These are phyloP conservation scores for Ceratocystis ficicola DNA, from an alignment of 2,329 filamentous ascomycete species.

Conservation along the genomic window DNA sequence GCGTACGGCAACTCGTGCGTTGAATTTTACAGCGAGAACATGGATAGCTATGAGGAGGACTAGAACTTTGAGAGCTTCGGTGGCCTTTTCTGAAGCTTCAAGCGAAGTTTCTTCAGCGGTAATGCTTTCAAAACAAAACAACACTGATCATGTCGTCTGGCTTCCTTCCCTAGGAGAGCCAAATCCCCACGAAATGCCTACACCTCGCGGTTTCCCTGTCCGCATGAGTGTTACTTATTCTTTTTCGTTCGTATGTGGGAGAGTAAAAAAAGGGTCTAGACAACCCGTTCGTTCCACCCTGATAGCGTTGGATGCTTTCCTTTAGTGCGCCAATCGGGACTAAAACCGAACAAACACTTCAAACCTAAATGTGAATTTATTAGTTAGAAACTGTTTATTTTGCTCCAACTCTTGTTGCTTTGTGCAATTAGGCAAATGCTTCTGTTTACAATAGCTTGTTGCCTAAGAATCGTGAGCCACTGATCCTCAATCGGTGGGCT, in stretches of 20 bases:
- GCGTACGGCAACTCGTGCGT: not conserved
- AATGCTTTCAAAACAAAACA: no score
- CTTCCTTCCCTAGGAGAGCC: not conserved
- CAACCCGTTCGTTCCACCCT: slow-evolving; percentile 57
- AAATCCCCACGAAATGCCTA: slow-evolving; percentile 19
- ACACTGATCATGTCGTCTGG: not conserved
- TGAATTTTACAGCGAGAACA: not conserved
- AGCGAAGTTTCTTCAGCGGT: not conserved
- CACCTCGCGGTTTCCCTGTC: slow-evolving; percentile 21
- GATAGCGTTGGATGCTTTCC: slow-evolving; percentile 38
- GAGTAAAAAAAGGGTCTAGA: slow-evolving; percentile 50
- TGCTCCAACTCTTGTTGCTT: slow-evolving; percentile 13
- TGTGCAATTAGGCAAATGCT: not conserved
- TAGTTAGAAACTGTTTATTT: not conserved
- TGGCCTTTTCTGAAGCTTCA: not conserved
- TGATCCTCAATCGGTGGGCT: no score
- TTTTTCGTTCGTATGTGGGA: slow-evolving; percentile 50
- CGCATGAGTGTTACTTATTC: slow-evolving; percentile 37
- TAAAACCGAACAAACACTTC: slow-evolving; percentile 50
- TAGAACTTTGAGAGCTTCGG: not conserved
- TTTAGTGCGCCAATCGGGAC: slow-evolving; percentile 46
- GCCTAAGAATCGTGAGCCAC: no score
- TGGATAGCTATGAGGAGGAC: not conserved
- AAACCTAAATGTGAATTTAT: slow-evolving; percentile 4
- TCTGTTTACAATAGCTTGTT: no score